Percentiles rank a stretch among this genome's conserved stretches.
These are phyloP conservation scores for Pichia sp. DNA, from an alignment of 1,139 yeast genomes.

Conservation along the genomic window DNA sequence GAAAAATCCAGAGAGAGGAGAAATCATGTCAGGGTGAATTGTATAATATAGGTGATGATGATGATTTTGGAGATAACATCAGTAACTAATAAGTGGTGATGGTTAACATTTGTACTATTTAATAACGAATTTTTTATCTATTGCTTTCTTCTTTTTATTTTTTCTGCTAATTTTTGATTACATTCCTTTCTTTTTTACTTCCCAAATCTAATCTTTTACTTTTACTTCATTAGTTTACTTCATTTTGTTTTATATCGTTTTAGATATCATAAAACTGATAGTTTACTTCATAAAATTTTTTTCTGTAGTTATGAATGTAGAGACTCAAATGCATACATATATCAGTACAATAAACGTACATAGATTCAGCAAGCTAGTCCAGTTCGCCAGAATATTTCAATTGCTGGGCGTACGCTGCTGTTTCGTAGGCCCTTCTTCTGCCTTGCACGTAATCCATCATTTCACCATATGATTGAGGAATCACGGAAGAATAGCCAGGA, in stretches of 20 bases:
- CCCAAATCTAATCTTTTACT: neutral
- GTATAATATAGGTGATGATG: constrained; percentile 12
- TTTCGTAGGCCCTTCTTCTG: constrained; percentile 80
- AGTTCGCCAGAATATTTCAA: constrained; percentile 26
- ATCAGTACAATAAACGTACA: neutral
- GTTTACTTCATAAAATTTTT: neutral
- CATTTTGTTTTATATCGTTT: neutral
- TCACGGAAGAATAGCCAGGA: constrained; percentile 55
- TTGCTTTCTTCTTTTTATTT: neutral
- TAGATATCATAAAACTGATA: neutral
- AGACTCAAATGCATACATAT: neutral
- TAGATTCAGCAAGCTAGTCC: neutral
- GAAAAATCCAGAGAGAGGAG: constrained; percentile 18
- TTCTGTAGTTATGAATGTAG: neutral
- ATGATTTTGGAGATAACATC: constrained; percentile 1
- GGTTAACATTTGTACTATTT: neutral
- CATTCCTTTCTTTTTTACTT: neutral
- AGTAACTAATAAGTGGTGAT: neutral
- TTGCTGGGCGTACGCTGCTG: constrained; percentile 62
- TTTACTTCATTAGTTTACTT: neutral
- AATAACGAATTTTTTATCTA: neutral
- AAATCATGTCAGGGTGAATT: constrained; percentile 25
- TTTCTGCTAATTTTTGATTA: neutral
- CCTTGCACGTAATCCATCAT: constrained; percentile 92
- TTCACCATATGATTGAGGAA: constrained; percentile 84